Conservation (phyloP, 768 basidiomycete genomes). For the Candolleomyces aberdarensis region DNA sequence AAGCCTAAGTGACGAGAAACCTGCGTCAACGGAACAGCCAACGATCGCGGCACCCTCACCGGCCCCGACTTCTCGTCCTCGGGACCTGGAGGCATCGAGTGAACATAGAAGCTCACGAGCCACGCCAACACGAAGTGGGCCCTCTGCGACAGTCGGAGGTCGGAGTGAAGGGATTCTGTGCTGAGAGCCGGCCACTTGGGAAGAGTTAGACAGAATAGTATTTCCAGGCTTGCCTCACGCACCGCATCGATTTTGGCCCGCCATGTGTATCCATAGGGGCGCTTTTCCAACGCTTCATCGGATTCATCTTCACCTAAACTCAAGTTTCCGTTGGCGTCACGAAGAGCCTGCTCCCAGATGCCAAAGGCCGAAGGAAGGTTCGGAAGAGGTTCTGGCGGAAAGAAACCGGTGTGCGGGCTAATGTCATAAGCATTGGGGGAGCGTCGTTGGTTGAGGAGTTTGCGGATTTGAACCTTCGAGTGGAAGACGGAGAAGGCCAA, state of each 20-base stretch:
- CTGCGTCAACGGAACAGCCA: constrained; percentile 73
- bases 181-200: constrained; percentile 70
- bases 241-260: constrained; percentile 60
- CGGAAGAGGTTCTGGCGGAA: constrained; percentile 65
- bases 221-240: constrained; percentile 24
- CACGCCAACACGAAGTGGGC: constrained; percentile 90
- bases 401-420: constrained; percentile 72
- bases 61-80: constrained; percentile 16
- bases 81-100: constrained; percentile 57
- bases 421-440: constrained; percentile 52
- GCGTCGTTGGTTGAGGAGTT: constrained; percentile 27
- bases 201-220: constrained; percentile 7
- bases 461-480: constrained; percentile 35
- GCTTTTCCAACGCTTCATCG: constrained; percentile 44
- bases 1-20: constrained; percentile 77
- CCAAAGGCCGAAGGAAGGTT: constrained; percentile 50
- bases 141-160: constrained; percentile 67
- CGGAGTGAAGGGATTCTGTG: constrained; percentile 45
- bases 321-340: constrained; percentile 49
- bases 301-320: constrained; percentile 56
- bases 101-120: constrained; percentile 87
- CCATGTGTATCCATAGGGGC: constrained; percentile 65
- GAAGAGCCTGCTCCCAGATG: constrained; percentile 71
- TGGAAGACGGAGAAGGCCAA: constrained; percentile 45
- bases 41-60: constrained; percentile 65